Conservation (phyloP, 148 eudicot species). For the Spergularia marina region DNA sequence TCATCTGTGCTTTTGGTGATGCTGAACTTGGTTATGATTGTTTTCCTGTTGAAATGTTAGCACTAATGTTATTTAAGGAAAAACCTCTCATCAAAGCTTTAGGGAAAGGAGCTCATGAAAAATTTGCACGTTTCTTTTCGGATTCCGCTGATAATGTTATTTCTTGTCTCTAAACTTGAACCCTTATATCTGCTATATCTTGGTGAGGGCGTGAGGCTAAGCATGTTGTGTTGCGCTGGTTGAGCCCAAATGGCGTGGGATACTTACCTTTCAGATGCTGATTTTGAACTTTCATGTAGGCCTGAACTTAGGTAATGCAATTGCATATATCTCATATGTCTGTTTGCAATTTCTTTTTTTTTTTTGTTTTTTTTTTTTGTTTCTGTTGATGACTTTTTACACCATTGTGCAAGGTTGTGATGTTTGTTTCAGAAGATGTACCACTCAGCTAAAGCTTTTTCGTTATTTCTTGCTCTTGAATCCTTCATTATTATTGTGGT, state of each 20-base stretch:
- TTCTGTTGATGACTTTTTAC: not conserved
- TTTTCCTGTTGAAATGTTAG: not conserved
- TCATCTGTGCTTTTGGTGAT: not conserved
- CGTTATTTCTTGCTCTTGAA: not conserved
- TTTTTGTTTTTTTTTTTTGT: too few species aligned
- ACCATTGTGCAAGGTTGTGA: not conserved
- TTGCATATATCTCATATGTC: not conserved
- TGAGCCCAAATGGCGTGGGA: not conserved
- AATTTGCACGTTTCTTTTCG: too few species aligned
- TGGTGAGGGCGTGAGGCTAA: not conserved
- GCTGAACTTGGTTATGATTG: not conserved
- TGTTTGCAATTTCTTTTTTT: too few species aligned
- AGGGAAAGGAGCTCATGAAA: too few species aligned
- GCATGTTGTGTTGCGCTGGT: not conserved
- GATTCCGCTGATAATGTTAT: not conserved
- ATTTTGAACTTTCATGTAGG: not conserved
- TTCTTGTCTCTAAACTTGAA: too few species aligned
- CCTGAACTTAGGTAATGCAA: not conserved
- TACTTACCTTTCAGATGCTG: not conserved
- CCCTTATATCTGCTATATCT: not conserved
- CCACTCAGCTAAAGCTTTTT: too few species aligned
- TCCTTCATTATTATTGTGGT: not conserved
- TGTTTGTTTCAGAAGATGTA: not conserved
- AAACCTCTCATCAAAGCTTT: too few species aligned
- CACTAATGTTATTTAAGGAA: too few species aligned